Conservation (phyloP, 805 yeast genomes). For the Metschnikowia reukaufii region DNA sequence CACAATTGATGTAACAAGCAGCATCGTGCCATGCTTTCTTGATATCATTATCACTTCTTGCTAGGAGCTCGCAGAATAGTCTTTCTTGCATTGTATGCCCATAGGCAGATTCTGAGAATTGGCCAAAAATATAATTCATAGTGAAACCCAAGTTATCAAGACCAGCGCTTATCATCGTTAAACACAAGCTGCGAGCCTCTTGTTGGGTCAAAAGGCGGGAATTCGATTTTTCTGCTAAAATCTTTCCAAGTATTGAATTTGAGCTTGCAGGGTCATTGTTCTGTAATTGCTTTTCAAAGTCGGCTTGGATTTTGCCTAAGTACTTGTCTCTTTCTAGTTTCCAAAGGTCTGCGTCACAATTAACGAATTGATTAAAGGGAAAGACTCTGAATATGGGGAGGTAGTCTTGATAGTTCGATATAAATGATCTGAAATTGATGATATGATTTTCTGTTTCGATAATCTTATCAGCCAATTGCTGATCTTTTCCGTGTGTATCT, state of each 20-base stretch:
- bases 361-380: constrained; percentile 18
- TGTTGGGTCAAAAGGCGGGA: constrained; percentile 15
- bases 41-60: neutral
- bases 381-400: constrained; percentile 45
- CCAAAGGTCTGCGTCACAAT: constrained; percentile 18
- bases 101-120: constrained; percentile 45
- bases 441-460: constrained; percentile 56
- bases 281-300: constrained; percentile 18
- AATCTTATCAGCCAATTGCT: constrained; percentile 48
- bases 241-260: constrained; percentile 36
- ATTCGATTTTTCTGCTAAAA: constrained; percentile 8
- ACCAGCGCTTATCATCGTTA: constrained; percentile 80
- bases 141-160: constrained; percentile 69
- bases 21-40: constrained; percentile 30
- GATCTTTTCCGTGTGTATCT: constrained; percentile 40
- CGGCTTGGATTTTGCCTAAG: constrained; percentile 36
- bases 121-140: constrained; percentile 60
- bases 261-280: constrained; percentile 22
- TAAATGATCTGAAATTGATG: constrained; percentile 56
- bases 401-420: constrained; percentile 55
- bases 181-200: constrained; percentile 60
- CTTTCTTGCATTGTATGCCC: constrained; percentile 43
- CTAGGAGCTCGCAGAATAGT: constrained; percentile 33
- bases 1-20: constrained; percentile 34
- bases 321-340: constrained; percentile 50